Conservation (phyloP, 2,329 filamentous ascomycete species). For the Periconia sp. region DNA sequence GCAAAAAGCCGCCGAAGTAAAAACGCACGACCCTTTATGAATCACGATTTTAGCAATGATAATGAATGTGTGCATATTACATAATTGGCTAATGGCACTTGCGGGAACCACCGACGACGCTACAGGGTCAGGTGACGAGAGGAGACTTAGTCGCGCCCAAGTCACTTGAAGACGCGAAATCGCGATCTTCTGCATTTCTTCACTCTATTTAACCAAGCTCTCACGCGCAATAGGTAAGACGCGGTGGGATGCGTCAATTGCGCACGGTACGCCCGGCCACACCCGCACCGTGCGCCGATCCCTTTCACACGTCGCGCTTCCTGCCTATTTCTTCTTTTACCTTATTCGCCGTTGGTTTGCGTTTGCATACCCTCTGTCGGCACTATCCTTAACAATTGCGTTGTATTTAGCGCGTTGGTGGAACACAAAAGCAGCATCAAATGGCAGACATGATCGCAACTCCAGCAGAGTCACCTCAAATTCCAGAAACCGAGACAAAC, state of each 20-base stretch:
- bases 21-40: neutral
- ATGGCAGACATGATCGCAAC: neutral
- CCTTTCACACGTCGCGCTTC: neutral
- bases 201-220: no score
- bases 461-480: neutral
- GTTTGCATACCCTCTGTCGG: neutral
- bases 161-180: no score
- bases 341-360: neutral
- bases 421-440: neutral
- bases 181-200: no score
- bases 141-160: no score
- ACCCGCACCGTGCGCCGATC: neutral
- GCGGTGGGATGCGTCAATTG: no score
- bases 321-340: neutral
- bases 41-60: no score
- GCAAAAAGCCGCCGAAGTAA: conserved; percentile 2
- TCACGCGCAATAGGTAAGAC: no score
- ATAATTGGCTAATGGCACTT: neutral
- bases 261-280: neutral
- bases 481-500: neutral
- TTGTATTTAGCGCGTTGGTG: no score
- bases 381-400: no score
- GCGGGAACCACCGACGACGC: neutral
- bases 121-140: neutral
- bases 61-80: no score